Conservation (phyloP, 331 rosid genomes). For the Stylosanthes scabra region DNA sequence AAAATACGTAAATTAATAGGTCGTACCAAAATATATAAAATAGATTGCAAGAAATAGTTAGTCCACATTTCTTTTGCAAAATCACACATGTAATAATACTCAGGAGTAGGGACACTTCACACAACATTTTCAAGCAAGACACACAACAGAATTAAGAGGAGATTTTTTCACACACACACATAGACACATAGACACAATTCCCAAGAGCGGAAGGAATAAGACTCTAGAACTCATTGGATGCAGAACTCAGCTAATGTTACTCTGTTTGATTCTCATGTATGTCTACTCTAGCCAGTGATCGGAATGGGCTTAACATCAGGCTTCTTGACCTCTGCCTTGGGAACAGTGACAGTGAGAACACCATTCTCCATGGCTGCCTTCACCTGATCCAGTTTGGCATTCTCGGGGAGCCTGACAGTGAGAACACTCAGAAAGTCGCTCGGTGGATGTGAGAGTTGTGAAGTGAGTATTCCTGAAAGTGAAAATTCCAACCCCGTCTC, state of each 20-base stretch:
- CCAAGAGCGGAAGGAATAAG: too few species aligned
- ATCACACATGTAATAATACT: neutral
- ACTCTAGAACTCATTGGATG: too few species aligned
- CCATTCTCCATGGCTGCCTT: constrained; percentile 50
- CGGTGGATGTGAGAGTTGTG: too few species aligned
- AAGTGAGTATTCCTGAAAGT: too few species aligned
- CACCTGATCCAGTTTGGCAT: constrained; percentile 39
- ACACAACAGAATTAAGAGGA: neutral
- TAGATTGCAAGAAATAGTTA: too few species aligned
- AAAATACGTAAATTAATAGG: neutral
- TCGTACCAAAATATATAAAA: neutral
- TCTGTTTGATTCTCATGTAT: too few species aligned
- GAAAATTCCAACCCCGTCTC: too few species aligned
- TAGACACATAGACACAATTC: too few species aligned
- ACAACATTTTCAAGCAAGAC: neutral
- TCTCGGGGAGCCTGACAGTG: constrained; percentile 38
- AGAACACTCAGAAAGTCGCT: too few species aligned
- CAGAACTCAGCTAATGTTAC: too few species aligned
- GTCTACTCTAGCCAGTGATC: constrained; percentile 38
- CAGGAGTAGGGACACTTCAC: neutral
- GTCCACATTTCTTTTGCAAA: neutral
- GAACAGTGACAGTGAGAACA: constrained; percentile 46
- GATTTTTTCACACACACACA: too few species aligned
- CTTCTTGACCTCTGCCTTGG: constrained; percentile 34
- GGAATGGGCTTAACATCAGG: constrained; percentile 17